Evolutionary conservation across 139 green algal genomes (phyloP), one percentile per base, ranked within the genome.

Genomic region (Closterium sp.): DNA sequence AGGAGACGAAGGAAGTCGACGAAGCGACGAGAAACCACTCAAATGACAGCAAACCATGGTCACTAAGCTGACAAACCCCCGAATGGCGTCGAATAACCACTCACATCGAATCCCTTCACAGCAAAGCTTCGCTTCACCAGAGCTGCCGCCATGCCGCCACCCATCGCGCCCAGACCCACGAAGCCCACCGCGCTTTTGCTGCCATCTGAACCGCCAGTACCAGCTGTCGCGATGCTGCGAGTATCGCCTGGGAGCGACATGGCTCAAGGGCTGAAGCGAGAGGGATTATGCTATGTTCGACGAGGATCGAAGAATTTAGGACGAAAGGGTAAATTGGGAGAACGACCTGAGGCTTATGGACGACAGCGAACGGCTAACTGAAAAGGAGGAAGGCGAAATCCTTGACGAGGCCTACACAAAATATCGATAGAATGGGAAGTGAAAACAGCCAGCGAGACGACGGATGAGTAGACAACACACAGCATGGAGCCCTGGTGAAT

Each of bases 151-250:
- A 95, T 95, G 32, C 93, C 93, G 32, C 92, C 35, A 28, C 93
- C 93, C 93, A 95, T 95, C 19, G 93, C 93, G 3, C 93, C 93
- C 33, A 95, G 87, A 3, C 93, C 92, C 9, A 95, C 92, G 88
- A 95, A 95, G 23, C 83, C 83, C 31, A 87, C 66, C 9, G 88
- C 91, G 8, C 43, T 90, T 21, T 89, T 32, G 16, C 83, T 76
- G 16, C 55, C 55, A 76, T 76, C 55, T 10, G 55, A 76, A 28
- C 55, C 55, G 4, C 55, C 55, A 19, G 2, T 76, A 76, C 10
- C 55, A 76, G 55, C 55, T 28, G 12, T 76, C 55, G 12, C 55
- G 55, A 19, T 76, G 55, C 16, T 19, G 5, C 16, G 55, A 76
- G 55, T 76, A 19, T 76, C 55, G 55, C 55, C 25, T 16, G 55